These are phyloP conservation scores for Microcyclosporella mali DNA, from an alignment of 2,329 filamentous ascomycete species.

Conservation along the genomic window DNA sequence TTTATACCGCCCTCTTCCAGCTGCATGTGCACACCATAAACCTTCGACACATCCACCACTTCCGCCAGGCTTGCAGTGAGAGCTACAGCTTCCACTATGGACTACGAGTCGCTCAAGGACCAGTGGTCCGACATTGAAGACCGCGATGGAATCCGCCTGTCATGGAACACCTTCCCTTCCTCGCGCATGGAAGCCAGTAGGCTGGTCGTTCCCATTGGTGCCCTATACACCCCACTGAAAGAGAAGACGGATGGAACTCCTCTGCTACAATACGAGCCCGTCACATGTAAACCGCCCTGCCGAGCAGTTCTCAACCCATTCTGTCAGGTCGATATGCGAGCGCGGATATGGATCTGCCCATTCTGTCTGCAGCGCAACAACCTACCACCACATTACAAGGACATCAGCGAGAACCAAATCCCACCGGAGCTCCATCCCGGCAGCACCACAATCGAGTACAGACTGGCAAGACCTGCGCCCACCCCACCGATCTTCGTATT, in stretches of 20 bases:
- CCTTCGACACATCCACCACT: conserved; percentile 5
- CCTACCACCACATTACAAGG: conserved; percentile 80
- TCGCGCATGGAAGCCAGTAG: conserved; percentile 69
- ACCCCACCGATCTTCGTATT: conserved; percentile 81
- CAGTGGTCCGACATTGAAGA: conserved; percentile 97
- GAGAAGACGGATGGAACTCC: conserved; percentile 79
- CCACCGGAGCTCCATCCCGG: conserved; percentile 74
- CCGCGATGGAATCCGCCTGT: conserved; percentile 87
- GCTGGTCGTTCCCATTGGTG: conserved; percentile 74
- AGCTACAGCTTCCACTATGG: conserved; percentile 55
- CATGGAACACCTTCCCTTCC: conserved; percentile 98
- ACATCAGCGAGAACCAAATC: conserved; percentile 76
- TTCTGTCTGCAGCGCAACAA: conserved; percentile 81
- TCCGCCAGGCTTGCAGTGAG: neutral
- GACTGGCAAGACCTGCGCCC: conserved; percentile 73
- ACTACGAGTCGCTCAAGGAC: conserved; percentile 89
- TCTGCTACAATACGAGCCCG: conserved; percentile 88
- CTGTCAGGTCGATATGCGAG: conserved; percentile 81
- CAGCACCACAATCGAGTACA: conserved; percentile 87
- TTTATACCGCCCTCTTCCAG: no score
- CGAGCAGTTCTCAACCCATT: conserved; percentile 94
- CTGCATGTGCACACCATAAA: conserved; percentile 13
- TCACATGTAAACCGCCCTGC: conserved; percentile 94
- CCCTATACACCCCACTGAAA: conserved; percentile 90
- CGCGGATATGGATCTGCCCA: conserved; percentile 80